phyloP scores from a whole-genome alignment of 2,329 filamentous ascomycete genomes.

The Penicillium sp. region DNA sequence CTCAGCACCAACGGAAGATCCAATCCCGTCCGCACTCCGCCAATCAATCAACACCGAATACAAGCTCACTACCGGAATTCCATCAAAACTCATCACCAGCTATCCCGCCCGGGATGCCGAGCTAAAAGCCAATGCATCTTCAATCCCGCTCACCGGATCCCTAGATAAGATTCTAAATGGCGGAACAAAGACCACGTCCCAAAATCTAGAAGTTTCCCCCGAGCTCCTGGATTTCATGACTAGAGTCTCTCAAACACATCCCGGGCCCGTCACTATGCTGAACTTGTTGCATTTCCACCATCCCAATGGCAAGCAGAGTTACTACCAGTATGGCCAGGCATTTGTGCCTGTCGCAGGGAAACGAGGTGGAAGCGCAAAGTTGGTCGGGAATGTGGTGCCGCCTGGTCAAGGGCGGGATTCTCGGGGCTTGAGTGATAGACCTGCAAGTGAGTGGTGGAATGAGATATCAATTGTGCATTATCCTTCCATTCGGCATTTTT shows the following conservation, averaged over 20 bases:
- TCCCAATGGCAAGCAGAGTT: conserved; percentile 52
- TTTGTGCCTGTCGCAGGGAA: conserved; percentile 49
- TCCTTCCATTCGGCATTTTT: conserved; percentile 61
- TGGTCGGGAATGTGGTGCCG: conserved; percentile 58
- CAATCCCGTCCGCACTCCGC: conserved; percentile 23
- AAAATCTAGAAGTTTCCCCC: conserved; percentile 56
- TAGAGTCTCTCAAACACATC: conserved; percentile 27
- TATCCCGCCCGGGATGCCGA: conserved; percentile 26
- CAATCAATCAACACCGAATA: conserved; percentile 30
- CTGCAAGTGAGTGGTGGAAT: conserved; percentile 52
- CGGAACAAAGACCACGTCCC: conserved; percentile 33
- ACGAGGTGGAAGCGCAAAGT: conserved; percentile 60
- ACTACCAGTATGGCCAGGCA: conserved; percentile 56
- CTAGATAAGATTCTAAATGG: conserved; percentile 29
- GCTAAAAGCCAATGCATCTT: conserved; percentile 18
- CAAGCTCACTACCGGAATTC: conserved; percentile 34
- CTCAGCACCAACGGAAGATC: not conserved
- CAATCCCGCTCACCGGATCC: conserved; percentile 26
- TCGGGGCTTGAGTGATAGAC: conserved; percentile 18
- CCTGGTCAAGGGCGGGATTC: conserved; percentile 25
- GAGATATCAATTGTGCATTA: conserved; percentile 66
- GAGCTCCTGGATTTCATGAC: conserved; percentile 54
- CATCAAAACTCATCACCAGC: conserved; percentile 34
- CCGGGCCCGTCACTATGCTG: conserved; percentile 60
- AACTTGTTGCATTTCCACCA: conserved; percentile 60